Percentiles rank a stretch among this genome's conserved stretches.
Evolutionary conservation across 2,329 filamentous ascomycete species (phyloP).

Genomic region (Grosmannia huntii): DNA sequence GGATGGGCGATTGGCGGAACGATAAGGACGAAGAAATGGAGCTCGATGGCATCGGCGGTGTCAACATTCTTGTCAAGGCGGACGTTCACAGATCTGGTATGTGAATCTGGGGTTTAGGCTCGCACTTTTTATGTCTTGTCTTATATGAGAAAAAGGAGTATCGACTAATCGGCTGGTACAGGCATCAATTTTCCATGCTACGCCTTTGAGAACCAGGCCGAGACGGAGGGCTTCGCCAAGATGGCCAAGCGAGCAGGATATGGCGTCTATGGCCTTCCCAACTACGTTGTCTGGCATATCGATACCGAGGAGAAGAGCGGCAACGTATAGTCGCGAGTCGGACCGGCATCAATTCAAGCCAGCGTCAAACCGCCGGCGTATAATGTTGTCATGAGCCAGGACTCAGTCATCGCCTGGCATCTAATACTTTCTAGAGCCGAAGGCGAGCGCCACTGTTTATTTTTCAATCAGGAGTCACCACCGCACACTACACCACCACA

Average conservation of each 20-base stretch:
- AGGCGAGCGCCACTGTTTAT: not conserved
- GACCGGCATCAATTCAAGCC: not conserved
- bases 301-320: constrained; percentile 91
- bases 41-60: constrained; percentile 90
- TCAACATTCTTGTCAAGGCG: constrained; percentile 95
- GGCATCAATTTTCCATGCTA: constrained; percentile 97
- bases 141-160: not conserved
- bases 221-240: constrained; percentile 96
- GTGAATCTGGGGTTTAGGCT: constrained; percentile 13
- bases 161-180: constrained; percentile 20
- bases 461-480: not conserved
- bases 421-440: not conserved
- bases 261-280: constrained; percentile 80
- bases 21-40: constrained; percentile 88
- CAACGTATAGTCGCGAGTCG: constrained; percentile 32
- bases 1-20: constrained; percentile 81
- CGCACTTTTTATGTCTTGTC: not conserved
- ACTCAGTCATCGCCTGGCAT: not conserved
- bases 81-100: constrained; percentile 90
- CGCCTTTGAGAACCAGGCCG: constrained; percentile 95
- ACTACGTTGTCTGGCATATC: constrained; percentile 98
- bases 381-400: not conserved
- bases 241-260: constrained; percentile 97
- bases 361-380: not conserved
- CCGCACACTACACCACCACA: not conserved